These are phyloP conservation scores for Colletotrichum camelliae DNA, from an alignment of 2,329 filamentous ascomycete species.

Conservation along the genomic window DNA sequence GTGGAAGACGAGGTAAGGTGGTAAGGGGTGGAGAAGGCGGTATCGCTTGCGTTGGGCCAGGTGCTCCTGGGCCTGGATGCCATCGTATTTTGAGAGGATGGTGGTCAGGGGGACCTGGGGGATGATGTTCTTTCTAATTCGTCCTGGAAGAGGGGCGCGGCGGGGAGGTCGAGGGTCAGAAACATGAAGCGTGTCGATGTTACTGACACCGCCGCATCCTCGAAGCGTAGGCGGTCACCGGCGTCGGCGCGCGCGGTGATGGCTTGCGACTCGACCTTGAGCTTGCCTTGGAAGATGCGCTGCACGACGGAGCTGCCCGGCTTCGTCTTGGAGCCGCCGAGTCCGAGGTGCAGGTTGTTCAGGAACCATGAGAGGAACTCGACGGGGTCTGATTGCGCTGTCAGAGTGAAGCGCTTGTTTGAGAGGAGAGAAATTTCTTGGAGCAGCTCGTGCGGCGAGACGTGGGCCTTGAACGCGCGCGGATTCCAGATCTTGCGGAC, in stretches of 20 bases:
- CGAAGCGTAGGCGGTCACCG: constrained; percentile 87
- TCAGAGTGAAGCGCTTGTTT: constrained; percentile 91
- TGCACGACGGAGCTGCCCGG: constrained; percentile 87
- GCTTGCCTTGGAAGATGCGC: constrained; percentile 88
- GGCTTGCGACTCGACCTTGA: constrained; percentile 91
- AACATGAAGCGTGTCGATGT: constrained; percentile 85
- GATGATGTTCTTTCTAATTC: constrained; percentile 94
- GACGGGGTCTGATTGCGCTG: constrained; percentile 90
- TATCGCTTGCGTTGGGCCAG: constrained; percentile 88
- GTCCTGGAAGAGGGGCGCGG: constrained; percentile 94
- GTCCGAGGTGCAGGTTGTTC: constrained; percentile 89
- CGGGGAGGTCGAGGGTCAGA: constrained; percentile 89
- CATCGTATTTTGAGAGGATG: constrained; percentile 93
- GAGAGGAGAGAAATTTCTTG: constrained; percentile 92
- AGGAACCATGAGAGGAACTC: constrained; percentile 98
- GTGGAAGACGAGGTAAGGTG: constrained; percentile 90
- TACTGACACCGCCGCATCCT: constrained; percentile 83
- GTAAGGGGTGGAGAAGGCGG: constrained; percentile 86
- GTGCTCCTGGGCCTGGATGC: constrained; percentile 84
- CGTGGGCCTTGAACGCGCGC: constrained; percentile 93
- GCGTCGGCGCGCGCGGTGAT: constrained; percentile 92
- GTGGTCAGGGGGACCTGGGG: constrained; percentile 85
- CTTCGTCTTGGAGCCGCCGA: constrained; percentile 89
- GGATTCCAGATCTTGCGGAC: constrained; percentile 99
- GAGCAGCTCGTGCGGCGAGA: constrained; percentile 94